Base-by-base conservation (phyloP, 768 basidiomycete genomes). In the Panus rudis region DNA sequence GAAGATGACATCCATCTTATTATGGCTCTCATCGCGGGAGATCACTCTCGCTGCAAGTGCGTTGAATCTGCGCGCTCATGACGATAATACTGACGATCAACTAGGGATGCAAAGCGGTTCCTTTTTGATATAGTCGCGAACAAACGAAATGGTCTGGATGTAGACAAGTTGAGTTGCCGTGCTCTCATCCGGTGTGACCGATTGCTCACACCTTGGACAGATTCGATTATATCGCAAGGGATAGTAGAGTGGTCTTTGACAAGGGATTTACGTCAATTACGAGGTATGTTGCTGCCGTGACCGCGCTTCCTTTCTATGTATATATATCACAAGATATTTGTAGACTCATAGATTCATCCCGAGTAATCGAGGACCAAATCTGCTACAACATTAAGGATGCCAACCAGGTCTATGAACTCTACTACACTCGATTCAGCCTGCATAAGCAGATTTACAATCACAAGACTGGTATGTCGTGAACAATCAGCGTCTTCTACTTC, bases 61-160 rank as follows among this genome's bases (percentile, higher is more conserved):
- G 76, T 69, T 17, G 17, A 16, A 8, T 19, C 1, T 22, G 11
- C 14, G 13, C 8, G 19, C 27, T 25, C 26, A 39, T 8, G n/a
- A n/a, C n/a, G n/a, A n/a, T n/a, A n/a, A n/a, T n/a, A n/a, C n/a
- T n/a, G n/a, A n/a, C n/a, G n/a, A n/a, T n/a, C n/a, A n/a, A n/a
- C n/a, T n/a, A n/a, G n/a, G n/a, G n/a, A 39, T 4, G 82, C 81
- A 56, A 89, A 89, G 59, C 60, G 64, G 1, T 91, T 85, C 52
- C 61, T 92, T 2, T 92, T 91, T 53, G 84, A 91, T 42, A 90
- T 92, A 39, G 84, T 92, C 3, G 81, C 87, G 0, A 92, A 92
- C 62, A 75, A 75, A 58, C 67, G 77, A 6, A 91, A 90, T 47
- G 89, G 89, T 0, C 67, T 92, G 4, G 89, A 92, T 53, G 88